Percentiles rank a stretch among this genome's conserved stretches.
Conservation (phyloP, 2,329 filamentous ascomycete species). For the Elsinoe necatrix region DNA sequence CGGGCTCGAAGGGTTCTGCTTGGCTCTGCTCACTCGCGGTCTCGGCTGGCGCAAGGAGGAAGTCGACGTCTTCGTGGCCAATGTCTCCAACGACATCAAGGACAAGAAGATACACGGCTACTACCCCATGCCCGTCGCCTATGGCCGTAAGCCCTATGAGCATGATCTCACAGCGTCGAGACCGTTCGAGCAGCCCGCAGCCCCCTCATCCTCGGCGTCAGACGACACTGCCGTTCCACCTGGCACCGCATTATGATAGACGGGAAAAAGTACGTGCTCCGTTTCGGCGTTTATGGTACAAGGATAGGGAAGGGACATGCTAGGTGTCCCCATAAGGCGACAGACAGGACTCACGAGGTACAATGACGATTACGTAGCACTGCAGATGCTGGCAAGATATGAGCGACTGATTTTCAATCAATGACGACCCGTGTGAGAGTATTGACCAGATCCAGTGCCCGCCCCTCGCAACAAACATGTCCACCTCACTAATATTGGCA, state of each 20-base stretch:
- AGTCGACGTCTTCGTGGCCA: slow-evolving; percentile 36
- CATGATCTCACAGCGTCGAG: slow-evolving; percentile 17
- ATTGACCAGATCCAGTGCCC: too few relatives aligned
- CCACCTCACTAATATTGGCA: too few relatives aligned
- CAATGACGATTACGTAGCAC: not conserved
- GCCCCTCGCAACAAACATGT: too few relatives aligned
- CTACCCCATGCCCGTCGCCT: slow-evolving; percentile 32
- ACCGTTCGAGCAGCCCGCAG: not conserved
- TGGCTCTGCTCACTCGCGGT: slow-evolving; percentile 35
- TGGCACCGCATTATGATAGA: slow-evolving; percentile 5
- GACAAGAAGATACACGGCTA: slow-evolving; percentile 32
- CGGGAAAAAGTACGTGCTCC: not conserved
- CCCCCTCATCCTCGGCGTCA: not conserved
- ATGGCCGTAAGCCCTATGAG: slow-evolving; percentile 26
- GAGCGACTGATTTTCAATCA: not conserved
- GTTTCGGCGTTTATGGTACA: not conserved
- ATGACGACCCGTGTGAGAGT: too few relatives aligned
- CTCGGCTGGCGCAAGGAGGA: slow-evolving; percentile 38
- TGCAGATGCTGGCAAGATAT: slow-evolving; percentile 4
- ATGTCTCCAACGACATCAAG: slow-evolving; percentile 28
- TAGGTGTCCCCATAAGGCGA: not conserved
- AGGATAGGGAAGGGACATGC: not conserved
- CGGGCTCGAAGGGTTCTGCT: slow-evolving; percentile 36
- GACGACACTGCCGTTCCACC: not conserved
- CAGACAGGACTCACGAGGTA: not conserved